Percentiles rank a stretch among this genome's conserved stretches.
These are phyloP conservation scores for Penicillium simplicissimum DNA, from an alignment of 495 filamentous ascomycete species.

Conservation along the genomic window DNA sequence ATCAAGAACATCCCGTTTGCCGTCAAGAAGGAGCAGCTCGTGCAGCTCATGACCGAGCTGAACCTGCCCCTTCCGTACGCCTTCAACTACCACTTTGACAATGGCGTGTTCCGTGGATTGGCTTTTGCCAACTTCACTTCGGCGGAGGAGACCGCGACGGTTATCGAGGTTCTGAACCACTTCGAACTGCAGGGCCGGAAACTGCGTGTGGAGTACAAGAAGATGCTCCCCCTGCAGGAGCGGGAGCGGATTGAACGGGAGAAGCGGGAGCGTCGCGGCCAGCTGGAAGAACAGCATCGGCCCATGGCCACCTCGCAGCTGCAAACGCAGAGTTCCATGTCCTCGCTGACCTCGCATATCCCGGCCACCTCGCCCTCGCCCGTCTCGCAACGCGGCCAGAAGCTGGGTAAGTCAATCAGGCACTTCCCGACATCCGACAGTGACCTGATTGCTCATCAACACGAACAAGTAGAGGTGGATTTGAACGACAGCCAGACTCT, in stretches of 20 bases:
- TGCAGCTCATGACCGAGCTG: slow-evolving; percentile 88
- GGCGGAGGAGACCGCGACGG: slow-evolving; percentile 83
- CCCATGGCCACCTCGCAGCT: slow-evolving; percentile 64
- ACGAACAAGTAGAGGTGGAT: slow-evolving; percentile 63
- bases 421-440: slow-evolving; percentile 6
- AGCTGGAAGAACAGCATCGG: slow-evolving; percentile 94
- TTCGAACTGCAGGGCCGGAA: slow-evolving; percentile 94
- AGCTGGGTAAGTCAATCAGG: slow-evolving; percentile 55
- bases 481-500: slow-evolving; percentile 89
- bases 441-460: slow-evolving; percentile 14
- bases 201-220: slow-evolving; percentile 96
- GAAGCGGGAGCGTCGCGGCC: slow-evolving; percentile 93
- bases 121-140: slow-evolving; percentile 99
- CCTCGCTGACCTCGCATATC: slow-evolving; percentile 73
- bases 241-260: slow-evolving; percentile 95
- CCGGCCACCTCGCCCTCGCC: slow-evolving; percentile 74
- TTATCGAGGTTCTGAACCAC: slow-evolving; percentile 90
- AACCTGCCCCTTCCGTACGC: slow-evolving; percentile 91
- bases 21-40: slow-evolving; percentile 93
- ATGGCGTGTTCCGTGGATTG: slow-evolving; percentile 92
- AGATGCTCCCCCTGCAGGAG: slow-evolving; percentile 94
- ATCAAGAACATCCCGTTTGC: slow-evolving; percentile 99
- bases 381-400: slow-evolving; percentile 59
- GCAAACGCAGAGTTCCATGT: slow-evolving; percentile 81
- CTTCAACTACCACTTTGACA: slow-evolving; percentile 99